Percentiles rank a stretch among this genome's conserved stretches.
Evolutionary conservation across 1,284 basidiomycete species (phyloP).

Genomic region (Fomitopsis palustris): DNA sequence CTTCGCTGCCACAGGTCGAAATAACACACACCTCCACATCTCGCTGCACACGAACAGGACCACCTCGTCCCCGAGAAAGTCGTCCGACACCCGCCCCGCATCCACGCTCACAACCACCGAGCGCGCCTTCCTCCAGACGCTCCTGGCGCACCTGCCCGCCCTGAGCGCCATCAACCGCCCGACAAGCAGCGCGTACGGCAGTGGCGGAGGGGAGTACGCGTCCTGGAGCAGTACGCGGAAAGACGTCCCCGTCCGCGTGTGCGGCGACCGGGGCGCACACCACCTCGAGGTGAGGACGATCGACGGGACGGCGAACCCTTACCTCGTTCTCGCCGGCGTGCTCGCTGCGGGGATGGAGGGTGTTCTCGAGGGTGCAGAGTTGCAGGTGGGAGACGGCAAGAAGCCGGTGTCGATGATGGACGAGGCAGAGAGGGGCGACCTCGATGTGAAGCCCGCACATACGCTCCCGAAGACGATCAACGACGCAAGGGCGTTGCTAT

Average conservation of each 20-base stretch:
- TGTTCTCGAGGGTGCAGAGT: constrained; percentile 30
- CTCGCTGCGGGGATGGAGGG: constrained; percentile 44
- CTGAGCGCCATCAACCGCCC: constrained; percentile 57
- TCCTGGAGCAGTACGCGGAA: constrained; percentile 68
- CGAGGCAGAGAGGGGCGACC: constrained; percentile 34
- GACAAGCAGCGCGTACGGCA: constrained; percentile 55
- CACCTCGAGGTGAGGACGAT: constrained; percentile 63
- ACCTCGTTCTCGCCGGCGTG: constrained; percentile 44
- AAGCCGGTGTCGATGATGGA: constrained; percentile 38
- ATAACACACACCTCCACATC: constrained; percentile 57
- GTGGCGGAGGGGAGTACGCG: constrained; percentile 68
- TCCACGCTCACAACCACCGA: constrained; percentile 29
- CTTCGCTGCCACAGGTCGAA: constrained; percentile 39
- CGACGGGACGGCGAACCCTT: constrained; percentile 52
- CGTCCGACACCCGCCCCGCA: constrained; percentile 16
- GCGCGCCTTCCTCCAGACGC: constrained; percentile 33
- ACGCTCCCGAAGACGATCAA: constrained; percentile 44
- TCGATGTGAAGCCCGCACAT: constrained; percentile 37
- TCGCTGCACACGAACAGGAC: constrained; percentile 41
- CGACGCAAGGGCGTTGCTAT: constrained; percentile 40
- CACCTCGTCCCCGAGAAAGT: background rate
- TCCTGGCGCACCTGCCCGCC: constrained; percentile 55
- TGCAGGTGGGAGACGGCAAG: constrained; percentile 37
- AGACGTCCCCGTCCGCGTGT: constrained; percentile 60
- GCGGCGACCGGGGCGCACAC: constrained; percentile 45